phyloP scores from a whole-genome alignment of 257 asterid species.

The Plectranthus barbatus region DNA sequence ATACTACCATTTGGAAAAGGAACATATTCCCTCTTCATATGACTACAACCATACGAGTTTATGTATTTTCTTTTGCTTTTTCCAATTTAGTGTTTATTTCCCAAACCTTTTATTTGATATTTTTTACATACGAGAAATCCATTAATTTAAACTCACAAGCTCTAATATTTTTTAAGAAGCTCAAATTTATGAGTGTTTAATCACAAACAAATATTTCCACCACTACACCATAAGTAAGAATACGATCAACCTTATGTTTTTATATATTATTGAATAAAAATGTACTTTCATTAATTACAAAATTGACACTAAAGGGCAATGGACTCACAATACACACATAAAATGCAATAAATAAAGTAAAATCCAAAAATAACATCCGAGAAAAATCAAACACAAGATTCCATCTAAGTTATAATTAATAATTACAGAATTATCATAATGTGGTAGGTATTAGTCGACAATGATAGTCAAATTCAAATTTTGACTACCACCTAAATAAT shows the following conservation, averaged over 20 bases:
- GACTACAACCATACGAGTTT: background rate
- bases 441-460: slow-evolving; percentile 48
- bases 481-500: slow-evolving; percentile 37
- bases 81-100: background rate
- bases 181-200: too few relatives aligned
- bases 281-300: too few relatives aligned
- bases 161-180: too few relatives aligned
- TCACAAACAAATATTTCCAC: too few relatives aligned
- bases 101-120: too few relatives aligned
- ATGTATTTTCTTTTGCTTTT: background rate
- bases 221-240: too few relatives aligned
- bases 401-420: background rate
- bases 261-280: too few relatives aligned
- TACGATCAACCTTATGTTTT: too few relatives aligned
- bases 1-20: slow-evolving; percentile 1
- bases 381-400: background rate
- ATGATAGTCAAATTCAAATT: slow-evolving; percentile 54
- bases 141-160: too few relatives aligned
- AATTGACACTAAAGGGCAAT: too few relatives aligned
- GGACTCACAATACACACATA: background rate
- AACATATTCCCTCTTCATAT: slow-evolving; percentile 16
- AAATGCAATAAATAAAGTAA: background rate
- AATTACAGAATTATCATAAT: background rate
- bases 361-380: background rate
- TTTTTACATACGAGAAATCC: too few relatives aligned